Evolutionary conservation across 1,284 basidiomycete species (phyloP).

Genomic region (Moniliella sp.): DNA sequence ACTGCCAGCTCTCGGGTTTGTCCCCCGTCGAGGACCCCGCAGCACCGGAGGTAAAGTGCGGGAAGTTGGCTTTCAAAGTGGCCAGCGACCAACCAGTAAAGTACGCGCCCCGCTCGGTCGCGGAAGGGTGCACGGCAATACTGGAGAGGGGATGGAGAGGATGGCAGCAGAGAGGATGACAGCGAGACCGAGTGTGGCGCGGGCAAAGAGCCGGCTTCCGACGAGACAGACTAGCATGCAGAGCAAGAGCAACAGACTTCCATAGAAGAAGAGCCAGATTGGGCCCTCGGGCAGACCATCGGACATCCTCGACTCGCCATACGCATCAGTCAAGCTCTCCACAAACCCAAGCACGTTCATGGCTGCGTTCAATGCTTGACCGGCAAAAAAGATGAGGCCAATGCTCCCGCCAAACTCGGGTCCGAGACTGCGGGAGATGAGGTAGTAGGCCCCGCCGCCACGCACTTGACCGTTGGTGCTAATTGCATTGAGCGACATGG

Average conservation of each 20-base stretch:
- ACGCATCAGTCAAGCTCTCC: constrained; percentile 25
- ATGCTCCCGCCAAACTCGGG: constrained; percentile 33
- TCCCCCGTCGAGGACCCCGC: constrained; percentile 19
- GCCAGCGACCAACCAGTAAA: constrained; percentile 25
- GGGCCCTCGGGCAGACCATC: constrained; percentile 22
- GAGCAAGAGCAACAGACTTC: constrained; percentile 19
- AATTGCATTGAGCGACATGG: constrained; percentile 29
- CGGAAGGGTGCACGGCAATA: constrained; percentile 16
- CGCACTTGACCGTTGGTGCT: constrained; percentile 31
- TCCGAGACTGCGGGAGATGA: constrained; percentile 29
- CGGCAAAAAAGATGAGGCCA: constrained; percentile 29
- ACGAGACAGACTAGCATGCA: constrained; percentile 26
- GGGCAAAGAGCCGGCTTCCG: constrained; percentile 24
- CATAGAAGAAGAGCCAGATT: constrained; percentile 26
- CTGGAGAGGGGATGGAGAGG: constrained; percentile 25
- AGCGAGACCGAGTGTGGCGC: constrained; percentile 24
- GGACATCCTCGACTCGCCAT: constrained; percentile 14
- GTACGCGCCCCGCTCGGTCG: constrained; percentile 23
- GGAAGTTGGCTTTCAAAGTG: constrained; percentile 22
- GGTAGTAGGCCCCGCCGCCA: constrained; percentile 31
- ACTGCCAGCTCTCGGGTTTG: constrained; percentile 19
- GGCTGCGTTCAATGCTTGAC: constrained; percentile 27
- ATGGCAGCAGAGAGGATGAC: constrained; percentile 20
- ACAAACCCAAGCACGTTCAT: constrained; percentile 33
- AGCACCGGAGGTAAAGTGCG: constrained; percentile 25